These are phyloP conservation scores for Eucalyptus cladocalyx DNA, from an alignment of 345 rosid genomes.

Conservation along the genomic window DNA sequence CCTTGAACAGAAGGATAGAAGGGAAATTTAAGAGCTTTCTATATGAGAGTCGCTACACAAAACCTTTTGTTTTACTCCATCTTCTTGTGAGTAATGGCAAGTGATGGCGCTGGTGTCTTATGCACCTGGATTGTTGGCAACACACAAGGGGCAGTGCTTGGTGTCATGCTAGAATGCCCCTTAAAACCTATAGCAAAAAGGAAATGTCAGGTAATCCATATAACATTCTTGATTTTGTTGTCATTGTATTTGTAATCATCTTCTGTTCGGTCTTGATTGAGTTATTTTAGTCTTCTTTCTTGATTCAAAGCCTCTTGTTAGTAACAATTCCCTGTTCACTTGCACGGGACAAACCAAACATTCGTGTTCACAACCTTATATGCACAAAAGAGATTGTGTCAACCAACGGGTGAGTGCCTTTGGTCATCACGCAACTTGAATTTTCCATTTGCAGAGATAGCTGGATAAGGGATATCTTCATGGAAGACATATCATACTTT, in stretches of 20 bases:
- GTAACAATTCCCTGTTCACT: background rate
- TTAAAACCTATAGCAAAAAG: conserved; percentile 53
- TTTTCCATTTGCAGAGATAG: background rate
- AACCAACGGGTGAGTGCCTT: conserved; percentile 57
- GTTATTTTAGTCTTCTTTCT: background rate
- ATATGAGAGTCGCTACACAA: no score
- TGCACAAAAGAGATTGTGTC: conserved; percentile 70
- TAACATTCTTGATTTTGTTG: background rate
- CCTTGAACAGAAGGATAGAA: background rate
- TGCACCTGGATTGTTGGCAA: conserved; percentile 45
- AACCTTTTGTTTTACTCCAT: no score
- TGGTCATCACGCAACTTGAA: background rate
- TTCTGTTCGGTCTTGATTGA: background rate
- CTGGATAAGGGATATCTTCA: background rate
- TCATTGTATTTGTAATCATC: background rate
- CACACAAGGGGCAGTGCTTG: conserved; percentile 17
- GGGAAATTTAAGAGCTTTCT: background rate
- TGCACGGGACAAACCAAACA: conserved; percentile 9
- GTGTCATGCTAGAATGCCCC: conserved; percentile 74
- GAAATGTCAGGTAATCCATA: conserved; percentile 12
- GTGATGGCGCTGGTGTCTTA: background rate
- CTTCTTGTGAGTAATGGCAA: no score
- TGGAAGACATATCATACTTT: background rate
- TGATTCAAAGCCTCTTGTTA: background rate
- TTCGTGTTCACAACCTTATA: no score